Conservation (phyloP, 495 filamentous ascomycete genomes). For the Penicillium paxilli region DNA sequence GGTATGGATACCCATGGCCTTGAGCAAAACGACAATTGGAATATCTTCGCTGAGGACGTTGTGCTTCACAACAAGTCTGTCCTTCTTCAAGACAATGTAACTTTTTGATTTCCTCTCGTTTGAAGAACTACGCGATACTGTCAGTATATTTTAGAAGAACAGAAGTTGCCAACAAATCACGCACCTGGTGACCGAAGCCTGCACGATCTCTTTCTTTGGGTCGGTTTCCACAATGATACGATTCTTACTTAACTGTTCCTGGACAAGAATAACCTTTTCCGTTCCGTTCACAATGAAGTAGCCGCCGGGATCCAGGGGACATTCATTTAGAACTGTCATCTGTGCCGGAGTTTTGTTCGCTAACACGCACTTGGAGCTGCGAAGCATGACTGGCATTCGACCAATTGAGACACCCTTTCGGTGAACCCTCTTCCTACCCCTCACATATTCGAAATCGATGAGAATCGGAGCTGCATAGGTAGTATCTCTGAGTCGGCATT, state of each 20-base stretch:
- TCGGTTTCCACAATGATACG: constrained; percentile 94
- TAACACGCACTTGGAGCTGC: constrained; percentile 88
- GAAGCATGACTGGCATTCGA: constrained; percentile 92
- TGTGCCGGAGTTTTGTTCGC: constrained; percentile 74
- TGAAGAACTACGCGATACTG: constrained; percentile 67
- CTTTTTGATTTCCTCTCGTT: constrained; percentile 97
- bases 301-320: constrained; percentile 91
- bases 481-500: constrained; percentile 92
- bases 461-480: constrained; percentile 92
- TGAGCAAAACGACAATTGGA: constrained; percentile 87
- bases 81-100: constrained; percentile 91
- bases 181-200: constrained; percentile 87
- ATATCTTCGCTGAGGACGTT: constrained; percentile 91
- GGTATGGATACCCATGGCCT: constrained; percentile 89
- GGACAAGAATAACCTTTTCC: constrained; percentile 97
- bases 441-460: constrained; percentile 84
- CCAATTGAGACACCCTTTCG: constrained; percentile 76
- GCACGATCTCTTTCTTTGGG: constrained; percentile 84
- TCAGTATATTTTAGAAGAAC: background rate
- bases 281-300: constrained; percentile 98
- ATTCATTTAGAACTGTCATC: constrained; percentile 89
- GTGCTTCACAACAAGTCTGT: constrained; percentile 82
- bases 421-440: constrained; percentile 68
- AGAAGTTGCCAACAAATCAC: background rate
- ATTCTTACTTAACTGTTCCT: constrained; percentile 98